Percentiles rank a stretch among this genome's conserved stretches.
Conservation (phyloP, 352 stramenopile species). For the Phytopythium ostracodes region DNA sequence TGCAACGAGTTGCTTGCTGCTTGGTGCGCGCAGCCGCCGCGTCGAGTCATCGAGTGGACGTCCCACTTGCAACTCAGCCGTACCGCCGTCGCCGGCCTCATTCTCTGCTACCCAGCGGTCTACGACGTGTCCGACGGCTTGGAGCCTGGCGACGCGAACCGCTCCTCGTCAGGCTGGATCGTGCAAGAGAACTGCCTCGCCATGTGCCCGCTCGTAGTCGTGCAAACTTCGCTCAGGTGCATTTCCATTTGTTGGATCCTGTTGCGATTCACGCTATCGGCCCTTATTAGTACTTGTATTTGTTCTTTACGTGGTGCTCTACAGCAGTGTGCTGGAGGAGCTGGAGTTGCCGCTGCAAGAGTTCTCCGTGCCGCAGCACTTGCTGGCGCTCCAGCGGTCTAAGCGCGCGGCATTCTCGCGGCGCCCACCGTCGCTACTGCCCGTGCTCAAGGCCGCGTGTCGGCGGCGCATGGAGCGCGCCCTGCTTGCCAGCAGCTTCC, state of each 20-base stretch:
- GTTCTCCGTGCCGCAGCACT: slow-evolving; percentile 47
- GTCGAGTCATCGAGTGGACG: slow-evolving; percentile 17
- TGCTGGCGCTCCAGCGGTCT: slow-evolving; percentile 9
- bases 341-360: slow-evolving; percentile 29
- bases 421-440: background rate
- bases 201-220: slow-evolving; percentile 39
- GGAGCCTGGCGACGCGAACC: background rate
- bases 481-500: background rate
- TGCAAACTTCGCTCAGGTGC: slow-evolving; percentile 22
- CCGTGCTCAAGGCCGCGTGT: slow-evolving; percentile 7
- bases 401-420: background rate
- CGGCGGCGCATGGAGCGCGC: background rate
- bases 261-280: background rate
- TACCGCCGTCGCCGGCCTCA: slow-evolving; percentile 30
- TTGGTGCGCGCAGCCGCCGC: background rate
- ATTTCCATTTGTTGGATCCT: slow-evolving; percentile 5
- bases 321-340: slow-evolving; percentile 14
- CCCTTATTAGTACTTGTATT: background rate
- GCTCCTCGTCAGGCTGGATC: slow-evolving; percentile 15
- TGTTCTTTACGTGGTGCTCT: background rate
- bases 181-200: slow-evolving; percentile 48
- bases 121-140: slow-evolving; percentile 26
- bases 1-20: slow-evolving; percentile 3
- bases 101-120: slow-evolving; percentile 42
- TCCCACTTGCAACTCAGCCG: slow-evolving; percentile 11